Conservation (phyloP, 192 early-diverging fungal genomes). For the Coemansia sp. region DNA sequence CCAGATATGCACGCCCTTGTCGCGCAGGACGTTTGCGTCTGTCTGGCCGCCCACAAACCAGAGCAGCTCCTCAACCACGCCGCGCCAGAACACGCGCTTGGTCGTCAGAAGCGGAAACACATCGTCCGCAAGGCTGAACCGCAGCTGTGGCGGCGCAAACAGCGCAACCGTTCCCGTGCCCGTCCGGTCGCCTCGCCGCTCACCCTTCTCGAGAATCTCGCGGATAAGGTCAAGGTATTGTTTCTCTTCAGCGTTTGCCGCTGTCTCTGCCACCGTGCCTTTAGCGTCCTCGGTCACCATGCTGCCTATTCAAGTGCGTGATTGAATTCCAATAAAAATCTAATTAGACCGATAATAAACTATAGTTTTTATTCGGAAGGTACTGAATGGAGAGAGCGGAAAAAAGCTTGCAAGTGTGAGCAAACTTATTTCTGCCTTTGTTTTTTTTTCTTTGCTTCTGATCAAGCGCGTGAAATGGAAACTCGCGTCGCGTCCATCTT, state of each 20-base stretch:
- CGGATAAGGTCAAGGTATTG: constrained; percentile 85
- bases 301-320: not conserved
- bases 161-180: constrained; percentile 80
- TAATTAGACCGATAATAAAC: not conserved
- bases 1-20: constrained; percentile 79
- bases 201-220: constrained; percentile 69
- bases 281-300: constrained; percentile 11
- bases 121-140: constrained; percentile 75
- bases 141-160: constrained; percentile 84
- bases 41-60: constrained; percentile 95
- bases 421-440: no score
- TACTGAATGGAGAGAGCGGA: not conserved
- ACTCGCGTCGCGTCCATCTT: not conserved
- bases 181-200: constrained; percentile 81
- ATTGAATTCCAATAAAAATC: not conserved
- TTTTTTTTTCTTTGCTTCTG: not conserved
- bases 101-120: constrained; percentile 89
- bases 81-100: constrained; percentile 89
- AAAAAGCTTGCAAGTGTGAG: not conserved
- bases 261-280: not conserved
- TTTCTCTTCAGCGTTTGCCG: constrained; percentile 62
- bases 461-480: not conserved
- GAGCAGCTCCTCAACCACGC: constrained; percentile 89
- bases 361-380: not conserved
- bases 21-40: constrained; percentile 70